Percentiles rank a stretch among this genome's conserved stretches.
phyloP scores from a whole-genome alignment of 1,284 basidiomycete species.

The Rhodotorula sp. region DNA sequence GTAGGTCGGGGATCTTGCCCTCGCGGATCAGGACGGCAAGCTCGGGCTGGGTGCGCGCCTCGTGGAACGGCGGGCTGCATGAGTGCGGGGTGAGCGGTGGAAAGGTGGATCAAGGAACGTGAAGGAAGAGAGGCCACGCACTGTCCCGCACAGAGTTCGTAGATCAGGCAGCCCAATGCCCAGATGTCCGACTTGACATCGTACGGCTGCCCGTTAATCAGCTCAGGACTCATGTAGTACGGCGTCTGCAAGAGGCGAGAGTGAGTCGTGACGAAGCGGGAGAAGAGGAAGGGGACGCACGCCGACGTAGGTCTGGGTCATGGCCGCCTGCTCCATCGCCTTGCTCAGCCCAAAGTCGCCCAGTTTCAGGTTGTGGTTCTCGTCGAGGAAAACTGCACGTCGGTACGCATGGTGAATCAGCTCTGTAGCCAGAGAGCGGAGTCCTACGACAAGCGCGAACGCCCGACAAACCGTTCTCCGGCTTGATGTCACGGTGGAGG shows the following conservation, averaged over 20 bases:
- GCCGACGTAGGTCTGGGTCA: conserved; percentile 95
- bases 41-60: conserved; percentile 83
- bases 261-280: background rate
- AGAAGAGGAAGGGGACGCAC: conserved; percentile 57
- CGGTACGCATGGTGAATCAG: accelerated
- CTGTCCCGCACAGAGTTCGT: conserved; percentile 88
- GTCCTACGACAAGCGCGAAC: background rate
- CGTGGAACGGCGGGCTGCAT: conserved; percentile 80
- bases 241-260: conserved; percentile 66
- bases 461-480: conserved; percentile 80
- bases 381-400: conserved; percentile 86
- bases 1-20: conserved; percentile 81
- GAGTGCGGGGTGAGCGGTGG: too few relatives aligned
- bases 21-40: conserved; percentile 79
- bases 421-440: background rate
- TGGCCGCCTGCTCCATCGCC: conserved; percentile 78
- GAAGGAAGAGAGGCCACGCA: conserved; percentile 45
- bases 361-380: conserved; percentile 77
- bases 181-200: conserved; percentile 98
- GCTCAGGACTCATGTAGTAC: conserved; percentile 97
- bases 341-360: conserved; percentile 97
- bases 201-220: conserved; percentile 93
- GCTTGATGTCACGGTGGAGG: conserved; percentile 91
- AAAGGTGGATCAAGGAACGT: background rate
- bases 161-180: conserved; percentile 94